Evolutionary conservation across 768 basidiomycete species (phyloP).

Genomic region (Auriscalpium vulgare): DNA sequence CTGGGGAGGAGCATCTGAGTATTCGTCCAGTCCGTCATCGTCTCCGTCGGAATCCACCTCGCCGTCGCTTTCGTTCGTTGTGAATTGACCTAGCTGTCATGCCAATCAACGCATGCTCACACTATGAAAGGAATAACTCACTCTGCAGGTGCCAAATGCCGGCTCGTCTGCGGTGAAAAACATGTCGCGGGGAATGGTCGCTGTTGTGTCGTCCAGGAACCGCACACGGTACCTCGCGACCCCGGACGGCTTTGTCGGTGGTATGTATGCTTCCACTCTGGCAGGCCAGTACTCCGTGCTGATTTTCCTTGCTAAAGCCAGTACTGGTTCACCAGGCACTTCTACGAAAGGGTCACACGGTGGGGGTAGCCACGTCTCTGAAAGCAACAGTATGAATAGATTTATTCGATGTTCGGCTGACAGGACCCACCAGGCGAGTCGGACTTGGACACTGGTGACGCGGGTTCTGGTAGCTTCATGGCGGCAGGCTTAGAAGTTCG

Average conservation of each 20-base stretch:
- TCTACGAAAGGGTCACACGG: slow-evolving; percentile 40
- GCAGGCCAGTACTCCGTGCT: slow-evolving; percentile 59
- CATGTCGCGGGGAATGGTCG: slow-evolving; percentile 35
- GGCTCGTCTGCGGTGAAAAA: slow-evolving; percentile 54
- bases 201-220: slow-evolving; percentile 48
- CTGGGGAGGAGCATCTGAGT: slow-evolving; percentile 32
- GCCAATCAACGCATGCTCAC: not conserved
- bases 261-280: slow-evolving; percentile 42
- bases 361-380: slow-evolving; percentile 30
- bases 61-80: slow-evolving; percentile 32
- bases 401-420: slow-evolving; percentile 9
- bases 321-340: slow-evolving; percentile 62
- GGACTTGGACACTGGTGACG: not conserved
- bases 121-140: slow-evolving; percentile 18
- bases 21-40: slow-evolving; percentile 18
- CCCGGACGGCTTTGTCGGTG: slow-evolving; percentile 29
- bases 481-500: not conserved
- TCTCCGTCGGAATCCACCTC: slow-evolving; percentile 20
- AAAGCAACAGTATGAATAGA: slow-evolving; percentile 6
- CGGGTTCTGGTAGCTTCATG: not conserved
- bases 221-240: slow-evolving; percentile 43
- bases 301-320: slow-evolving; percentile 37
- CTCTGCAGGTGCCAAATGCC: slow-evolving; percentile 58
- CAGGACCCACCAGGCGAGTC: not conserved
- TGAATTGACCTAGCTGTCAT: slow-evolving; percentile 46